These are phyloP conservation scores for Dactylellina leptospora DNA, from an alignment of 2,329 filamentous ascomycete genomes.

Conservation along the genomic window DNA sequence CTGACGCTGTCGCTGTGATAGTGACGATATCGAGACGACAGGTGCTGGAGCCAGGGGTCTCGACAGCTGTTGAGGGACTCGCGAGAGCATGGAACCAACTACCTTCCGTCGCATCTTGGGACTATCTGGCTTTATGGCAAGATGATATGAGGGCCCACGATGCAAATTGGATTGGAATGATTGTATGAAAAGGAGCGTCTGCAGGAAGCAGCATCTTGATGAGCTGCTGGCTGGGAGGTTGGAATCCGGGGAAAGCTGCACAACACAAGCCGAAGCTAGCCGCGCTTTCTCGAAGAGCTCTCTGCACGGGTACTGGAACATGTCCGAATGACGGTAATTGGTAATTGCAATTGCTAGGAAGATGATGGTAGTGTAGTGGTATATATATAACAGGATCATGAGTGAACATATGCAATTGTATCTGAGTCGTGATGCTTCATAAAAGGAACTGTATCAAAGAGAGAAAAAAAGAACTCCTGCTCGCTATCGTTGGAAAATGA, in stretches of 20 bases:
- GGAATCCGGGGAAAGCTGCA: slow-evolving; percentile 44
- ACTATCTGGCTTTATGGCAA: slow-evolving; percentile 2
- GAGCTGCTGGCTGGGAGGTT: slow-evolving; percentile 16
- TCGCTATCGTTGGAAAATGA: slow-evolving; percentile 16
- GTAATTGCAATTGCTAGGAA: neutral
- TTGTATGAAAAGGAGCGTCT: slow-evolving; percentile 18
- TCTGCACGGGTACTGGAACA: neutral
- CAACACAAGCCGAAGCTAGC: slow-evolving; percentile 46
- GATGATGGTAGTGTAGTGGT: neutral
- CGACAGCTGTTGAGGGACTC: slow-evolving; percentile 10
- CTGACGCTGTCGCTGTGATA: slow-evolving; percentile 2
- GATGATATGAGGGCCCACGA: neutral
- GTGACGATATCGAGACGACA: slow-evolving; percentile 3
- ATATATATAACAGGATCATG: slow-evolving; percentile 1
- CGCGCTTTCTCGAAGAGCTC: slow-evolving; percentile 3
- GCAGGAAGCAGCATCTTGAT: slow-evolving; percentile 2
- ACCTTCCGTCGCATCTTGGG: slow-evolving; percentile 49
- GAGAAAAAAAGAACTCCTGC: slow-evolving; percentile 44
- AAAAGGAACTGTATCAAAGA: neutral
- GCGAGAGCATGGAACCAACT: slow-evolving; percentile 22
- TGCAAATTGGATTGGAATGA: neutral
- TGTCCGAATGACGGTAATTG: neutral
- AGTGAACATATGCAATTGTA: slow-evolving; percentile 17
- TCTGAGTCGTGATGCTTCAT: slow-evolving; percentile 24
- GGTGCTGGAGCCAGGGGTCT: neutral